These are phyloP conservation scores for Rhododendron vialii DNA, from an alignment of 148 eudicot species.

Conservation along the genomic window DNA sequence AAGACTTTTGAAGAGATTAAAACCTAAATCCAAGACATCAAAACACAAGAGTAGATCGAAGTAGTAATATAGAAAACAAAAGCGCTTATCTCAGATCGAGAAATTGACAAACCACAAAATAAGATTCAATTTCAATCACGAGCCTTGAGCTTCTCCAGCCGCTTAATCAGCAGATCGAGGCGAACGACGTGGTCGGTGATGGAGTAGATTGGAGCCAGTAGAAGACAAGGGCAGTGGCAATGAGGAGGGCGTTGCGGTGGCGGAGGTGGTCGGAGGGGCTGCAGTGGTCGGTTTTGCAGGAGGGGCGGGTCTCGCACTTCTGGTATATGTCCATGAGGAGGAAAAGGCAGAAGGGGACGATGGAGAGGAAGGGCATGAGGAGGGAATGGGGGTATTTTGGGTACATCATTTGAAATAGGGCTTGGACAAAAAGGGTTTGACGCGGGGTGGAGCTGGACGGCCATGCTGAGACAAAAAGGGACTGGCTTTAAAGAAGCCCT, in stretches of 20 bases:
- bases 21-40: not conserved
- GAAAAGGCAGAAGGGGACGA: slow-evolving; percentile 54
- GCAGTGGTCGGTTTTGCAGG: slow-evolving; percentile 49
- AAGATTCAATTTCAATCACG: slow-evolving; percentile 23
- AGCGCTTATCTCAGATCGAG: slow-evolving; percentile 1
- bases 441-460: no score
- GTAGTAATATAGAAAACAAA: not conserved
- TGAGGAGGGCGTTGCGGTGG: slow-evolving; percentile 73
- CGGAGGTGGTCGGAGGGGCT: slow-evolving; percentile 72
- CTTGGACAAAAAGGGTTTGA: no score
- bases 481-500: no score
- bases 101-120: not conserved
- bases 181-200: slow-evolving; percentile 54
- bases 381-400: slow-evolving; percentile 28
- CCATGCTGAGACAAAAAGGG: no score
- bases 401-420: no score
- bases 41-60: not conserved
- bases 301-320: slow-evolving; percentile 60
- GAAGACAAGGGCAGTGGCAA: slow-evolving; percentile 60
- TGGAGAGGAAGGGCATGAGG: slow-evolving; percentile 58
- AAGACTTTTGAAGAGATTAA: not conserved
- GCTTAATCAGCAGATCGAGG: slow-evolving; percentile 53
- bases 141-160: slow-evolving; percentile 56
- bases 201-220: slow-evolving; percentile 67
- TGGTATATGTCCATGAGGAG: slow-evolving; percentile 62